phyloP scores from a whole-genome alignment of 176 grass and related monocot species.

The Secale cereale region DNA sequence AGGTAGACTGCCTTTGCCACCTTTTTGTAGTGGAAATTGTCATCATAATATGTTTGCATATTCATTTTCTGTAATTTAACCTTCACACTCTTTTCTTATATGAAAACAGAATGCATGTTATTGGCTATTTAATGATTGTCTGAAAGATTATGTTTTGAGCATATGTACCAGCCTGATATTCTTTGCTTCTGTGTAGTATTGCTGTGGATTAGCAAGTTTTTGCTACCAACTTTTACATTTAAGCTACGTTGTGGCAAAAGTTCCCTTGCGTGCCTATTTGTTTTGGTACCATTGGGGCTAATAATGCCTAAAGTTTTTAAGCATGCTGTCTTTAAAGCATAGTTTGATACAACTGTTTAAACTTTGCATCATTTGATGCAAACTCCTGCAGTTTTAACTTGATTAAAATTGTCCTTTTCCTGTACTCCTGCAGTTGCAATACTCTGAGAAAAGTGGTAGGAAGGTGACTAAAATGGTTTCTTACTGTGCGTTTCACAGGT shows the following conservation, averaged over 20 bases:
- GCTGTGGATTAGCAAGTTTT: background rate
- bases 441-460: constrained; percentile 56
- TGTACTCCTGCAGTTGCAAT: constrained; percentile 67
- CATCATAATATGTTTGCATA: background rate
- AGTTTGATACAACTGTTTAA: background rate
- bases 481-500: constrained; percentile 88
- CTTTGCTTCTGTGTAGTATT: background rate
- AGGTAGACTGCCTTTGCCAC: constrained; percentile 45
- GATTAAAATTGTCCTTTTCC: constrained; percentile 14
- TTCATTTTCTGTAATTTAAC: constrained; percentile 5
- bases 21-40: constrained; percentile 1
- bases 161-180: background rate
- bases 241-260: background rate
- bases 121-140: background rate
- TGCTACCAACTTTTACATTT: background rate
- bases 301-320: background rate
- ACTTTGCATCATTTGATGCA: background rate
- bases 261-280: background rate
- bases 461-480: constrained; percentile 70
- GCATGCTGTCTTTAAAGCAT: background rate
- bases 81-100: background rate
- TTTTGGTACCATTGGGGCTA: background rate
- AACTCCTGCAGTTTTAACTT: too few species aligned
- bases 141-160: background rate
- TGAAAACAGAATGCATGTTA: background rate